Conservation (phyloP, 768 basidiomycete genomes). For the Mycena epipterygia region DNA sequence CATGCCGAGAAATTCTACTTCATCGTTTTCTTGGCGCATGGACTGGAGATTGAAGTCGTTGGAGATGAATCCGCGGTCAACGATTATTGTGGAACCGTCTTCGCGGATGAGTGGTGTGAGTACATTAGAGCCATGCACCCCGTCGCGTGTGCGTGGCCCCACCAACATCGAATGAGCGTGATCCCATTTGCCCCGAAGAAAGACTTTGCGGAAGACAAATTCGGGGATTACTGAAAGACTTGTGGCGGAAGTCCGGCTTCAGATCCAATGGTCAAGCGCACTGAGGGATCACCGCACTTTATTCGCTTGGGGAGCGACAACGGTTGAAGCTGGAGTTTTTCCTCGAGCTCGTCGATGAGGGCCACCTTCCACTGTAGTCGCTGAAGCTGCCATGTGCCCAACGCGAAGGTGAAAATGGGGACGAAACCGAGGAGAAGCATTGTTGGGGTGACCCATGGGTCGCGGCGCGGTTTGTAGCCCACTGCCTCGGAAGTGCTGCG, state of each 20-base stretch:
- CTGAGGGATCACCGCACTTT: slow-evolving; percentile 70
- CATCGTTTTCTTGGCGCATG: slow-evolving; percentile 58
- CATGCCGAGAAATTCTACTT: slow-evolving; percentile 89
- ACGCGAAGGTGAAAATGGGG: slow-evolving; percentile 89
- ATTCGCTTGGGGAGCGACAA: slow-evolving; percentile 85
- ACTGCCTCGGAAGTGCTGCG: slow-evolving; percentile 50
- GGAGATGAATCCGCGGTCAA: slow-evolving; percentile 94
- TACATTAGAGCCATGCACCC: slow-evolving; percentile 89
- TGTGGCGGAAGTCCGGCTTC: slow-evolving; percentile 39
- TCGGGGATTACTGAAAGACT: slow-evolving; percentile 85
- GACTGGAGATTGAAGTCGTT: slow-evolving; percentile 53
- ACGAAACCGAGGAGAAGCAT: slow-evolving; percentile 86
- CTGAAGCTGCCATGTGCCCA: slow-evolving; percentile 95
- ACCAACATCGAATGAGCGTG: slow-evolving; percentile 83
- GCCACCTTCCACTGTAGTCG: slow-evolving; percentile 95
- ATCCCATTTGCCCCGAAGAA: slow-evolving; percentile 84
- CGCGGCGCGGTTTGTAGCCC: slow-evolving; percentile 69
- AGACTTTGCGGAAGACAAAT: slow-evolving; percentile 90
- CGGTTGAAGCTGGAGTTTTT: slow-evolving; percentile 86
- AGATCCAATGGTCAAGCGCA: slow-evolving; percentile 34
- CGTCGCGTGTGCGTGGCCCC: slow-evolving; percentile 89
- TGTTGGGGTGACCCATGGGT: slow-evolving; percentile 76
- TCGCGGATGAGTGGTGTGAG: slow-evolving; percentile 88
- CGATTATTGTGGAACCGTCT: slow-evolving; percentile 87
- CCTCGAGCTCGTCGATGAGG: slow-evolving; percentile 93